Evolutionary conservation across 352 stramenopile species (phyloP).

Genomic region (Globisporangium splendens): DNA sequence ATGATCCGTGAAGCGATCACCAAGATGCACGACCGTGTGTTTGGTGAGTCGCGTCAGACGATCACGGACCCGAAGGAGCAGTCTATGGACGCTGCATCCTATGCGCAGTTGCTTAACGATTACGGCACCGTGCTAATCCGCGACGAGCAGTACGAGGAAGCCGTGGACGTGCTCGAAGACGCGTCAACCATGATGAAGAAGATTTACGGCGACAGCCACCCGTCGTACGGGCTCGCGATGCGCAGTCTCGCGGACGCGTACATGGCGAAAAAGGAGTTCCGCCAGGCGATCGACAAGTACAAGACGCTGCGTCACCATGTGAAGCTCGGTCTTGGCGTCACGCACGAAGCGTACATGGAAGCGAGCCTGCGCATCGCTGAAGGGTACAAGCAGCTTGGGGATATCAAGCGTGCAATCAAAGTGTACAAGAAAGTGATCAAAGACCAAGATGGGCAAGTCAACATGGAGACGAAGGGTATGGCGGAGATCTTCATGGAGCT

Average conservation of each 20-base stretch:
- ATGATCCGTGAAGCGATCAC: constrained; percentile 69
- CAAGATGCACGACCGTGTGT: constrained; percentile 66
- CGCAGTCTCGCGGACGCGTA: constrained; percentile 79
- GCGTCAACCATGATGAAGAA: constrained; percentile 66
- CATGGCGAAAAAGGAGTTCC: constrained; percentile 69
- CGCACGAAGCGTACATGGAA: constrained; percentile 77
- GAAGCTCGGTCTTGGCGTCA: constrained; percentile 52
- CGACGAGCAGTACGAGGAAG: constrained; percentile 70
- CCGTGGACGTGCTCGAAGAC: constrained; percentile 74
- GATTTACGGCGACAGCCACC: constrained; percentile 78
- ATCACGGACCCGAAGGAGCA: constrained; percentile 56
- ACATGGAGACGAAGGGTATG: constrained; percentile 60
- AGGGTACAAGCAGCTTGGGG: constrained; percentile 62
- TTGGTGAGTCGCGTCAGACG: constrained; percentile 38
- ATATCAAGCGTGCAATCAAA: constrained; percentile 49
- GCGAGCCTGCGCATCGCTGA: constrained; percentile 63
- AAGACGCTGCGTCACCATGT: constrained; percentile 71
- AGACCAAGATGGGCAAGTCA: constrained; percentile 53
- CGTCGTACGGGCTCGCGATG: constrained; percentile 69
- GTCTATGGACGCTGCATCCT: constrained; percentile 68
- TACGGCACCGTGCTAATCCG: constrained; percentile 75
- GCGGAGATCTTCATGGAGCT: constrained; percentile 82
- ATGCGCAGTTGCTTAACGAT: constrained; percentile 77
- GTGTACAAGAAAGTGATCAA: constrained; percentile 53
- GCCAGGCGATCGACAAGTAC: constrained; percentile 65